These are phyloP conservation scores for Fusarium scirpi DNA, from an alignment of 2,329 filamentous ascomycete genomes.

Conservation along the genomic window DNA sequence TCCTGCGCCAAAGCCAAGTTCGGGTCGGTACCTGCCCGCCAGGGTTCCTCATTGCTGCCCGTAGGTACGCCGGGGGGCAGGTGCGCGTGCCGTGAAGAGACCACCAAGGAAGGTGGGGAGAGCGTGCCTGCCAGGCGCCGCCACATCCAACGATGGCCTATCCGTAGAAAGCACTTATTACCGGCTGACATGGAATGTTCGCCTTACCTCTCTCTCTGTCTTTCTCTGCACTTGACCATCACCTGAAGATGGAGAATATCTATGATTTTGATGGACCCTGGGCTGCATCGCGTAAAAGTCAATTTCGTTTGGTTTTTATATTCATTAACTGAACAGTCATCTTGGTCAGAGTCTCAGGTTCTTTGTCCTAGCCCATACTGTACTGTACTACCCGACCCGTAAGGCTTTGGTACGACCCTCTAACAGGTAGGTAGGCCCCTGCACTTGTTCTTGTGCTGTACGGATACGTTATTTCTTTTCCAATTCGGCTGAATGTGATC, in stretches of 20 bases:
- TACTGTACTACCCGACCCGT: neutral
- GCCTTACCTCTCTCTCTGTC: neutral
- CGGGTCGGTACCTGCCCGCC: conserved; percentile 39
- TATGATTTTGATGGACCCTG: neutral
- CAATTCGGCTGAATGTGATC: conserved; percentile 31
- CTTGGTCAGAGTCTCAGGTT: neutral
- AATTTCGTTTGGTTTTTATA: neutral
- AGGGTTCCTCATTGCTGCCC: conserved; percentile 1
- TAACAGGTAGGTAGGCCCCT: neutral
- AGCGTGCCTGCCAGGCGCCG: conserved; percentile 1
- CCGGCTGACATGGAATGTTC: conserved; percentile 11
- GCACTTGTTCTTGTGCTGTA: neutral
- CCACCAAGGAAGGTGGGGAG: conserved; percentile 29
- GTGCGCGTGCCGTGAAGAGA: conserved; percentile 38
- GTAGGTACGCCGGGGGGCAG: conserved; percentile 5
- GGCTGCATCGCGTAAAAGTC: neutral
- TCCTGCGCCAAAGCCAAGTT: conserved; percentile 38
- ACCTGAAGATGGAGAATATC: neutral
- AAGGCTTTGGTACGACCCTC: conserved; percentile 10
- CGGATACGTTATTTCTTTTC: neutral
- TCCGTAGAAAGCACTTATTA: neutral
- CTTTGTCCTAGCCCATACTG: neutral
- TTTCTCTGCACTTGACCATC: neutral
- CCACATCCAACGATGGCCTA: conserved; percentile 5
- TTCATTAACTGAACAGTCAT: neutral